Evolutionary conservation across 768 basidiomycete species (phyloP), one percentile per base, ranked within the genome.

Genomic region (Leccinum ochraceum): DNA sequence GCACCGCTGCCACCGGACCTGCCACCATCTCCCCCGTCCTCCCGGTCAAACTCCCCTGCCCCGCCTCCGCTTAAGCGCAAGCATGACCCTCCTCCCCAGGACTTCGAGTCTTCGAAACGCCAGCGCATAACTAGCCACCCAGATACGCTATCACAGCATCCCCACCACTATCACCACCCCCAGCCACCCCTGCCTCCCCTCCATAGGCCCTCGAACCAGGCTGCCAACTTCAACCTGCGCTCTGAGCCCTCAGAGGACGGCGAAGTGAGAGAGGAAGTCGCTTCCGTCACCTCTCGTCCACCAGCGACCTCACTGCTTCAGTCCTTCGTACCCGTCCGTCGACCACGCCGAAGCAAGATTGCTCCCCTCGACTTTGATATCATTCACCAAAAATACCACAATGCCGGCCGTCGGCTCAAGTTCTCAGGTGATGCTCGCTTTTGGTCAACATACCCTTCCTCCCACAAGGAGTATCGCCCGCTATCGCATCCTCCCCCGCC

Each of bases 391-490:
- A 85, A 81, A 69, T 93, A 90, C 69, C 85, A 90, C 65, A 75
- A 74, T 4, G 81, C 83, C 20, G 92, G 89, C 22, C 86, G 90
- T 59, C 77, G 81, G 65, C 87, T 94, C 71, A 93, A 94, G 75
- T 92, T 90, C 70, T 92, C 91, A 1, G 90, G 91, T 26, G 89
- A 92, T 69, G 83, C 86, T 50, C 86, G 91, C 39, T 86, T 90
- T 66, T 86, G 84, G 83, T 88, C 90, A 17, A 86, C 88, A 39
- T 90, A 84, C 68, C 82, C 86, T 28, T 78, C 85, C 5, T 79
- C 81, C 3, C 83, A 87, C 74, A 83, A 82, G 68, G 85, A 87
- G 66, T 88, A 85, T 71, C 79, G 82, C 17, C 83, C 88, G 7
- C 77, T 92, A 13, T 72, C 78, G 5, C 79, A 83, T 64, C 88